Evolutionary conservation across 2,329 filamentous ascomycete species (phyloP), one percentile per base, ranked within the genome.

Genomic region (Tricladium varicosporioides): DNA sequence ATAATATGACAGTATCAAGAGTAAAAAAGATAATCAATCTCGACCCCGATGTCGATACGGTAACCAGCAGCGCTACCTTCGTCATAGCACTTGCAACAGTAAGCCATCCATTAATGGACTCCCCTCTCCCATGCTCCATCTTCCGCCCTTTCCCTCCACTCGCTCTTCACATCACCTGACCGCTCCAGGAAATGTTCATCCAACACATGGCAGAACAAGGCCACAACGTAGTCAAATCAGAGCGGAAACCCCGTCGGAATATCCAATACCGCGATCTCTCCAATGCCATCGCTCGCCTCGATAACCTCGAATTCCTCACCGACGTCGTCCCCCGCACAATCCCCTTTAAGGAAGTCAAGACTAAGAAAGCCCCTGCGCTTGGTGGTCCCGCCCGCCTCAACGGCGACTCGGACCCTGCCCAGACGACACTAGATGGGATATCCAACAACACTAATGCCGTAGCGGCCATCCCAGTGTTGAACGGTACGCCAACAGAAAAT

Each of bases 221-320:
- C 22, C 87, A 96, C 71, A 92, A 89, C 68, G 89, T 96, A 67
- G 89, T 92, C 67, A 95, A 94, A 70, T 83, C 92, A 1, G 94
- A 97, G 74, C 84, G 88, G 66, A 97, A 97, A 73, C 93, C 93
- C 5, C 83, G 94, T 56, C 86, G 92, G 59, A 97, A 95, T 69
- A 88, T 99, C 60, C 94, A 97, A 72, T 99, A 99, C 78, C 91
- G 91, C 70, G 94, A 99, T 73, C 81, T 99, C 44, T 88, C 89
- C 92, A 89, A 85, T 68, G 93, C 94, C 27, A 87, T 97, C 54
- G 84, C 89, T 7, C 88, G 91, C 70, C 86, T 92, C 61, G 94
- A 97, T 73, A 95, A 95, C 71, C 87, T 99, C 51, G 92, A 99
- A 72, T 99, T 99, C 70, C 83, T 99, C 13, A 82, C 89, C 61